These are phyloP conservation scores for Yamadazyma membranifaciens DNA, from an alignment of 1,139 yeast species.

Conservation along the genomic window DNA sequence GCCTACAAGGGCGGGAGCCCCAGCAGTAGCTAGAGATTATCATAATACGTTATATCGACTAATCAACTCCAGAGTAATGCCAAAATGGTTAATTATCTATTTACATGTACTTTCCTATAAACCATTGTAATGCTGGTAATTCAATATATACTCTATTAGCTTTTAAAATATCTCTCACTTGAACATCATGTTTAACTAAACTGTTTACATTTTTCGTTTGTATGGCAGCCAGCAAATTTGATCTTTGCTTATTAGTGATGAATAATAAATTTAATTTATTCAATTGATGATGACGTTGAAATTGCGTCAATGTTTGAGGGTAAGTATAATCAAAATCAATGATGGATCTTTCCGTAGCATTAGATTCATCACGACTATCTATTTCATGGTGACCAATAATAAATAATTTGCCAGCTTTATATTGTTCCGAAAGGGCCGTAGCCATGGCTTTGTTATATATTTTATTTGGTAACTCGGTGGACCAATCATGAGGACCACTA, in stretches of 20 bases:
- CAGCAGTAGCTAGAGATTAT: too few relatives aligned
- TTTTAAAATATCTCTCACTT: constrained; percentile 80
- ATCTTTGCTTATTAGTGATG: constrained; percentile 53
- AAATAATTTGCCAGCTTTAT: constrained; percentile 67
- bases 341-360: constrained; percentile 13
- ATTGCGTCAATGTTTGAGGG: constrained; percentile 54
- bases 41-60: too few relatives aligned
- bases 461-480: constrained; percentile 76
- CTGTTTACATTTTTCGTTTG: constrained; percentile 54
- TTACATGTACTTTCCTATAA: constrained; percentile 34
- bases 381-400: constrained; percentile 35
- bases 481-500: constrained; percentile 86
- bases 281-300: constrained; percentile 57
- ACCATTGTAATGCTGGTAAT: constrained; percentile 66
- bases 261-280: constrained; percentile 61
- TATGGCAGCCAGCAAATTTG: constrained; percentile 51
- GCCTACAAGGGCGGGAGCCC: constrained; percentile 4
- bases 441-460: constrained; percentile 74
- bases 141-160: constrained; percentile 80
- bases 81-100: constrained; percentile 7
- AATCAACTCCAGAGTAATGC: background rate
- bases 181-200: constrained; percentile 72
- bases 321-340: constrained; percentile 49
- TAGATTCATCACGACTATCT: constrained; percentile 40
- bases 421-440: constrained; percentile 78